These are phyloP conservation scores for Irpex sp. DNA, from an alignment of 1,284 basidiomycete genomes.

Conservation along the genomic window DNA sequence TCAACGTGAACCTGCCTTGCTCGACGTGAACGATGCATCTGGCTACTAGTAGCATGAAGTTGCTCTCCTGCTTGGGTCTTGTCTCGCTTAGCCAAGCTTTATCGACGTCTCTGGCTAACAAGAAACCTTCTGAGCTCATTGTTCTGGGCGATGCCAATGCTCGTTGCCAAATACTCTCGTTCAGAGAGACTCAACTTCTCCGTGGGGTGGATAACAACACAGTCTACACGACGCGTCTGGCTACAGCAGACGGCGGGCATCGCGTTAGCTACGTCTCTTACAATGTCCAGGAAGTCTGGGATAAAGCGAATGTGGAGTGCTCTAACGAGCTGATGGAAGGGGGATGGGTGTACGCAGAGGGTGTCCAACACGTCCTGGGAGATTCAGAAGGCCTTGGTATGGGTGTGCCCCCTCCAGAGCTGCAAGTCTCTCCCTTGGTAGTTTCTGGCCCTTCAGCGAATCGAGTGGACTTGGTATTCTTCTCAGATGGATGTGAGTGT, in stretches of 20 bases:
- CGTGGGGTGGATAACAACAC: conserved; percentile 11
- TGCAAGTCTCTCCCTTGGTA: conserved; percentile 55
- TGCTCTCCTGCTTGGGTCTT: neutral
- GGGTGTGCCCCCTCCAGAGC: conserved; percentile 27
- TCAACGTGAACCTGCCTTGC: neutral
- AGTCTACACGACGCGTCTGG: conserved; percentile 9
- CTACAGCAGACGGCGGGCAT: conserved; percentile 12
- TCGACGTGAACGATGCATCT: neutral
- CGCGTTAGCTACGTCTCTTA: conserved; percentile 17
- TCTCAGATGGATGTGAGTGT: conserved; percentile 75
- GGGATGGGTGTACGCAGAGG: neutral
- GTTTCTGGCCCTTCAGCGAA: conserved; percentile 59
- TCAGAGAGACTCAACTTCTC: conserved; percentile 15
- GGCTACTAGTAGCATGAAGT: neutral
- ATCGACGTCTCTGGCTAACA: neutral
- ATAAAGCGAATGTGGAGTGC: conserved; percentile 15
- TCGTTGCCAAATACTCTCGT: conserved; percentile 15
- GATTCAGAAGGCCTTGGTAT: neutral
- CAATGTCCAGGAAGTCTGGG: conserved; percentile 15
- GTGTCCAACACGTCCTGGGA: neutral
- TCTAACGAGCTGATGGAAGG: conserved; percentile 1
- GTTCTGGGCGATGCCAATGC: conserved; percentile 13
- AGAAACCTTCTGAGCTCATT: conserved; percentile 18
- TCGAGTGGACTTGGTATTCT: conserved; percentile 74
- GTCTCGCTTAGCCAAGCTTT: neutral